These are phyloP conservation scores for Scheffersomyces cryptocercus DNA, from an alignment of 1,139 yeast species.

Conservation along the genomic window DNA sequence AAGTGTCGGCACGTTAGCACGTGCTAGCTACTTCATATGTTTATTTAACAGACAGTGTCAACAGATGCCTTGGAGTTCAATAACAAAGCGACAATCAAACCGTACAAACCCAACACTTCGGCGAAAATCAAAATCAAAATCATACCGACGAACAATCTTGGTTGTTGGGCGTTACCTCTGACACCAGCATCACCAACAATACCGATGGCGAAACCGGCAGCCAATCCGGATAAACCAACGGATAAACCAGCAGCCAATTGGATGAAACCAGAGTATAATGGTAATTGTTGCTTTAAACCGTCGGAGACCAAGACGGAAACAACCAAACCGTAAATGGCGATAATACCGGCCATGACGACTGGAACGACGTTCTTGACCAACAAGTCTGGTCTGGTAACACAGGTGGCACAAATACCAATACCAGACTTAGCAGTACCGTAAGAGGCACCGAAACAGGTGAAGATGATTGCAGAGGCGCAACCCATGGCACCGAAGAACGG, in stretches of 20 bases:
- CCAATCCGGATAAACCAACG: slow-evolving; percentile 95
- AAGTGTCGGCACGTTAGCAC: no score
- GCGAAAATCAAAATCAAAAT: slow-evolving; percentile 96
- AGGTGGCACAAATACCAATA: slow-evolving; percentile 98
- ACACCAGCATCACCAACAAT: slow-evolving; percentile 99
- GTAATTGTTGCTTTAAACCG: slow-evolving; percentile 85
- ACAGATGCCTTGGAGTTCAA: slow-evolving; percentile 95
- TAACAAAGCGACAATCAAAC: slow-evolving; percentile 94
- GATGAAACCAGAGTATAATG: slow-evolving; percentile 94
- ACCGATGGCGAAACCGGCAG: slow-evolving; percentile 98
- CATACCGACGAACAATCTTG: slow-evolving; percentile 96
- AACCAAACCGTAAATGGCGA: slow-evolving; percentile 97
- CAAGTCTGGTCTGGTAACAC: slow-evolving; percentile 95
- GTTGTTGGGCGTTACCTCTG: slow-evolving; percentile 94
- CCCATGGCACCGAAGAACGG: slow-evolving; percentile 98
- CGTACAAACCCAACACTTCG: slow-evolving; percentile 96
- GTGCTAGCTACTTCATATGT: background rate
- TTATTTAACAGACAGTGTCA: slow-evolving; percentile 51
- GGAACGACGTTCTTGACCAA: slow-evolving; percentile 90
- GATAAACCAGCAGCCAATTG: slow-evolving; percentile 98
- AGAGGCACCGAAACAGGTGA: slow-evolving; percentile 98
- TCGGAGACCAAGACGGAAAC: slow-evolving; percentile 95
- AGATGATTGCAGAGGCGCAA: slow-evolving; percentile 98
- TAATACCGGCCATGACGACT: slow-evolving; percentile 99
- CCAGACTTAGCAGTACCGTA: slow-evolving; percentile 99